A percentile compares a stretch with the other conserved stretches of the same genome.
Conservation (phyloP, 2,329 filamentous ascomycete species). For the Botrytis paeoniae region DNA sequence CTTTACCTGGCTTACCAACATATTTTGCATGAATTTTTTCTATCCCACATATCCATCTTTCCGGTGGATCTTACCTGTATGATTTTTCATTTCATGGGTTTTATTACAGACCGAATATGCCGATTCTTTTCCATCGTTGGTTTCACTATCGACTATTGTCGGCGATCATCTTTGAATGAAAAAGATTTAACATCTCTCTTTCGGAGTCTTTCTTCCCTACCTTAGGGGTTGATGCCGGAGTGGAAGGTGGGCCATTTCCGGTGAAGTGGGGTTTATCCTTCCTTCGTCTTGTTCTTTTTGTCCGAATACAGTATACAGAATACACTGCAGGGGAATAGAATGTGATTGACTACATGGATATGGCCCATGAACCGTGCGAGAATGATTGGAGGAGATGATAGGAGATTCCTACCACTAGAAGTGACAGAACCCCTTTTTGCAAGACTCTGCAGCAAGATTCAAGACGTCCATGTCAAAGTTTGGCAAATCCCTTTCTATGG, state of each 20-base stretch:
- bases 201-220: background rate
- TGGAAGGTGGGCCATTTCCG: background rate
- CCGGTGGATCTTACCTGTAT: background rate
- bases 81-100: background rate
- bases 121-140: background rate
- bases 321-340: background rate
- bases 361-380: background rate
- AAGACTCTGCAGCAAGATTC: background rate
- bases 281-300: background rate
- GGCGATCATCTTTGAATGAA: background rate
- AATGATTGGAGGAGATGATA: background rate
- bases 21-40: background rate
- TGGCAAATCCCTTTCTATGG: background rate
- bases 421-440: background rate
- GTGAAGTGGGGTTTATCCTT: background rate
- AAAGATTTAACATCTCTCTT: too few relatives aligned
- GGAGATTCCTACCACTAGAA: background rate
- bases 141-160: slow-evolving; percentile 1
- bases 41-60: background rate
- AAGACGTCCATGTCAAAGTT: background rate
- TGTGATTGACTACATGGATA: background rate
- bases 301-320: background rate
- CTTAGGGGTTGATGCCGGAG: background rate
- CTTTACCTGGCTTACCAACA: background rate
- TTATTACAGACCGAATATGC: background rate